These are phyloP conservation scores for Zanthoxylum bungeanum DNA, from an alignment of 345 rosid genomes.

Conservation along the genomic window DNA sequence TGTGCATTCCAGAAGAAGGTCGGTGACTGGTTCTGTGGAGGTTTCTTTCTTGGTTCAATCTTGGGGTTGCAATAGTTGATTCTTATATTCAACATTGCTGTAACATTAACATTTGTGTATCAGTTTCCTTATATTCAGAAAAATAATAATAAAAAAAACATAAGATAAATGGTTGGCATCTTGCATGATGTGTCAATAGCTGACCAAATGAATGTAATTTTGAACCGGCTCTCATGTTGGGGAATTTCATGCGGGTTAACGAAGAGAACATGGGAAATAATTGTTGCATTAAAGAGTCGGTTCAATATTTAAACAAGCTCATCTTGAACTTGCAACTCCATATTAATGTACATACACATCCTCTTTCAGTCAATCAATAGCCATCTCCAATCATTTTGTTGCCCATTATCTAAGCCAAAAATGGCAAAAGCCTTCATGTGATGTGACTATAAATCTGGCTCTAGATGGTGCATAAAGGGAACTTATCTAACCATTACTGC, in stretches of 20 bases:
- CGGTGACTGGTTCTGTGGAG: no score
- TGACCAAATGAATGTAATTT: background rate
- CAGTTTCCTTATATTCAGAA: no score
- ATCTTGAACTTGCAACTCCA: constrained; percentile 18
- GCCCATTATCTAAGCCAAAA: background rate
- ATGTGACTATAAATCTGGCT: constrained; percentile 55
- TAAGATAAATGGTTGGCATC: background rate
- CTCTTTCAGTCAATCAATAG: background rate
- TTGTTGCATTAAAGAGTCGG: constrained; percentile 21
- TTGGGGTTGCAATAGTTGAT: no score
- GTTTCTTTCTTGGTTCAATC: no score
- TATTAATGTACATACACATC: constrained; percentile 9
- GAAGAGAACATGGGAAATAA: constrained; percentile 58
- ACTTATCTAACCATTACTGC: constrained; percentile 59
- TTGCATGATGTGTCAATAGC: background rate
- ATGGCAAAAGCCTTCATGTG: constrained; percentile 44
- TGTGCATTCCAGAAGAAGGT: no score
- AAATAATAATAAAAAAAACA: no score
- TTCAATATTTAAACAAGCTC: constrained; percentile 29
- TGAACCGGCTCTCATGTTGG: constrained; percentile 34
- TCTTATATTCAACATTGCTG: no score
- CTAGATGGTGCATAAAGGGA: constrained; percentile 66
- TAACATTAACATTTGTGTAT: no score
- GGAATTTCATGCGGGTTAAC: constrained; percentile 45
- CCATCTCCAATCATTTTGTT: background rate